phyloP scores from a whole-genome alignment of 2,329 filamentous ascomycete genomes.

The Penicillium sp. region DNA sequence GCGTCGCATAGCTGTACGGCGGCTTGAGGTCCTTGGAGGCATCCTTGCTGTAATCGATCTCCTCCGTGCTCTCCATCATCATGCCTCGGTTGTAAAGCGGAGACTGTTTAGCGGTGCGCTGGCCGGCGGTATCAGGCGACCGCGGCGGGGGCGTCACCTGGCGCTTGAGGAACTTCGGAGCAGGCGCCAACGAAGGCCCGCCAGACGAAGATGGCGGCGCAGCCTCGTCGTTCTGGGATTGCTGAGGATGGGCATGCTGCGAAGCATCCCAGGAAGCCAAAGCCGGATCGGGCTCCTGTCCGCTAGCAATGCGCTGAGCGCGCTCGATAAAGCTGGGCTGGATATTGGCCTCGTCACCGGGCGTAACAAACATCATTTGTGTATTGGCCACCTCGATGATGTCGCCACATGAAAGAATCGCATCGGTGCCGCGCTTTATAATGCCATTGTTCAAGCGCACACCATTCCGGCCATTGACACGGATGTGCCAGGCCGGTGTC shows the following conservation, averaged over 20 bases:
- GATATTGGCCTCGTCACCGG: constrained; percentile 68
- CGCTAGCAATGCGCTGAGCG: constrained; percentile 50
- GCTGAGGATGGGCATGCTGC: constrained; percentile 38
- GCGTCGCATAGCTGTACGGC: constrained; percentile 90
- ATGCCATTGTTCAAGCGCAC: constrained; percentile 75
- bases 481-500: constrained; percentile 70
- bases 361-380: constrained; percentile 99
- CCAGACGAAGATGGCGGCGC: constrained; percentile 26
- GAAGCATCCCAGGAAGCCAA: constrained; percentile 37
- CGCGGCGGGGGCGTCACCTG: constrained; percentile 43
- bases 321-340: constrained; percentile 68
- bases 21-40: constrained; percentile 89
- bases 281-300: constrained; percentile 35
- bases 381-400: constrained; percentile 89
- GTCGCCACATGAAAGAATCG: constrained; percentile 75
- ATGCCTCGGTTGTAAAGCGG: constrained; percentile 51
- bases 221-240: constrained; percentile 22
- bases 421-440: constrained; percentile 65
- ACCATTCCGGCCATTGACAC: constrained; percentile 88
- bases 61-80: constrained; percentile 54
- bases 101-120: constrained; percentile 45
- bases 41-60: constrained; percentile 66
- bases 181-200: constrained; percentile 41
- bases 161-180: constrained; percentile 45
- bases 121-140: constrained; percentile 41